Base-by-base conservation (phyloP, 768 basidiomycete genomes). In the Hysterangium stoloniferum region DNA sequence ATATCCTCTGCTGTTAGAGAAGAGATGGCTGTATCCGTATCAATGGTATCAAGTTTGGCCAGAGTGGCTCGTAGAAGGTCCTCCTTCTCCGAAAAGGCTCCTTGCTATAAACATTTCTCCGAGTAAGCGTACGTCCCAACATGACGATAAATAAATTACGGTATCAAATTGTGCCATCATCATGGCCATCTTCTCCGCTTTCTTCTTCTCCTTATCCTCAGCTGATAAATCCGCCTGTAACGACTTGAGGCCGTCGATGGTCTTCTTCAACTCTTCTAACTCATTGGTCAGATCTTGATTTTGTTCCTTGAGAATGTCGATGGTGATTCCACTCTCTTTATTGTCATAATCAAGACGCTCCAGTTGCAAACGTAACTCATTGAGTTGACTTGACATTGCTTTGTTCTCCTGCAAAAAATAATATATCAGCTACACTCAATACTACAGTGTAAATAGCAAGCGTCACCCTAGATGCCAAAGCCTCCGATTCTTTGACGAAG, bases 111-210 rank as follows among this genome's bases (percentile, higher is more conserved):
- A 54, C 52, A 36, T 29, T 51, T 32, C 27, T 28, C 46, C 25
- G 28, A 35, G 11, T 9, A 32, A 32, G 46, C 37, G 25, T 27
- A 49, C 34, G 48, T 40, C 13, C 48, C 33, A 40, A 54, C 22
- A 45, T 13, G 9, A 19, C 34, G 15, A 54, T 43, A 58, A 38
- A 56, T 43, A 36, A 71, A 86, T 61, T 57, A 95, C 95, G 55
- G 86, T 78, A 68, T 98, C 94, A 58, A 99, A 95, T 66, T 95
- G 94, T 52, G 95, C 91, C 95, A 99, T 97, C 91, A 99, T 96
- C 57, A 93, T 74, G 7, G 91, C 93, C 88, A 99, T 90, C 77
- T 97, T 97, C 73, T 98, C 95, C 62, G 95, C 92, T 68, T 98
- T 98, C 66, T 88, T 82, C 75, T 91, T 96, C 75, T 99, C 96